phyloP scores from a whole-genome alignment of 75 land plant genomes.

The Selaginella moellendorffii region DNA sequence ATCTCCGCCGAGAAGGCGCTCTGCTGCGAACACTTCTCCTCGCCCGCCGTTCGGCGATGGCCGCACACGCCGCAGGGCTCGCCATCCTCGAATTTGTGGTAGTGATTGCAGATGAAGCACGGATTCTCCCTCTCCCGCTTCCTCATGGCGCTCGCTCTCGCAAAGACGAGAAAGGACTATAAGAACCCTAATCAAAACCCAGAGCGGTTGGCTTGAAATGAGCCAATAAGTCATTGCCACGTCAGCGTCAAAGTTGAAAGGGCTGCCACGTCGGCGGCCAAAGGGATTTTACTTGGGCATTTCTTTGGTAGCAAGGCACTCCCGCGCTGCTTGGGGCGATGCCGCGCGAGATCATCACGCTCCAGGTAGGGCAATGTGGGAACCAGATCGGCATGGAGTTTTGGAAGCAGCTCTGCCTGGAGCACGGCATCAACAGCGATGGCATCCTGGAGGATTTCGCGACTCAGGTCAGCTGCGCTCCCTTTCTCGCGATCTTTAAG shows the following conservation, averaged over 20 bases:
- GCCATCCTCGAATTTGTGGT: constrained; percentile 94
- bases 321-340: constrained; percentile 21
- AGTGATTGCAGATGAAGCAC: constrained; percentile 83
- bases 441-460: constrained; percentile 99
- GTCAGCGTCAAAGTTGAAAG: too few relatives aligned
- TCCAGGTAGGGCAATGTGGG: constrained; percentile 99
- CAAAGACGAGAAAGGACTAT: background rate
- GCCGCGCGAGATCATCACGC: constrained; percentile 98
- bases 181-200: background rate
- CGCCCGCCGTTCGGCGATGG: constrained; percentile 45
- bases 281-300: background rate
- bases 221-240: too few relatives aligned
- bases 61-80: constrained; percentile 92
- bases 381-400: constrained; percentile 99
- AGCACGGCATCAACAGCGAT: constrained; percentile 98
- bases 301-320: background rate
- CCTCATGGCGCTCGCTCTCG: constrained; percentile 58
- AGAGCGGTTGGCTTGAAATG: too few relatives aligned
- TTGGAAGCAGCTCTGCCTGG: constrained; percentile 99
- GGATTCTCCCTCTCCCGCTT: constrained; percentile 97
- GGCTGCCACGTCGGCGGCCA: background rate
- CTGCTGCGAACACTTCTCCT: constrained; percentile 30
- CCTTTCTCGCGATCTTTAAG: background rate
- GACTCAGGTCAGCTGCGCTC: constrained; percentile 46
- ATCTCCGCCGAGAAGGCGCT: constrained; percentile 84